Base-by-base conservation (phyloP, 1,284 basidiomycete species). In the Psilocybe mexicana region DNA sequence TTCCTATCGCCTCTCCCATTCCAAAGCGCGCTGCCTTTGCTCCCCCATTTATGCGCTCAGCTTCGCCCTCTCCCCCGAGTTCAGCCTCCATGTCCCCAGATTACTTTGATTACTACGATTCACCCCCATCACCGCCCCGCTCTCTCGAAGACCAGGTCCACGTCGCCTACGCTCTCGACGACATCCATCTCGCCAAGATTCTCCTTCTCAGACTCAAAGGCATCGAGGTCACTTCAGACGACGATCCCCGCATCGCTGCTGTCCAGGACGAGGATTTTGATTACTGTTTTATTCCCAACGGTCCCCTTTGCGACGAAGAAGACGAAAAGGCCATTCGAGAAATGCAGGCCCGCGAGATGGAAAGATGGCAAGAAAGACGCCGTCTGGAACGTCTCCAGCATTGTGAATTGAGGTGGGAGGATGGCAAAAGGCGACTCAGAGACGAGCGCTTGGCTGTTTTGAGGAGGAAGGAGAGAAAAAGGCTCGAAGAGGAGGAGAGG, bases 201-300 rank as follows among this genome's bases (percentile, higher is more conserved):
- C 77, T 88, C 24, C 76, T 85, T 12, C 73, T 88, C 54, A 78
- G 79, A 38, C 79, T 87, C 62, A 80, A 82, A 58, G 85, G 85
- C 60, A 79, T 86, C 54, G 79, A 85, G 55, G 80, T 86, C 64
- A 75, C 77, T 11, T 76, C 76, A 18, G 81, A 84, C 66, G 70
- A 79, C 58, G 86, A 87, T 70, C 84, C 86, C 1, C 79, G 84
- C 51, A 86, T 87, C 53, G 83, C 78, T 35, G 74, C 77, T 24
- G 84, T 87, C 45, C 76, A 76, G 60, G 85, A 88, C 71, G 85
- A 85, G 64, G 87, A 87, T 67, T 87, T 88, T 65, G 79, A 83
- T 63, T 71, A 78, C 47, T 81, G 78, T 62, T 87, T 87, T 62
- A 72, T 84, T 2, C 85, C 86, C 1, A 74, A 77, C 45, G 84